Base-by-base conservation (phyloP, 176 grass and related monocot species). In the Carex parvula region DNA sequence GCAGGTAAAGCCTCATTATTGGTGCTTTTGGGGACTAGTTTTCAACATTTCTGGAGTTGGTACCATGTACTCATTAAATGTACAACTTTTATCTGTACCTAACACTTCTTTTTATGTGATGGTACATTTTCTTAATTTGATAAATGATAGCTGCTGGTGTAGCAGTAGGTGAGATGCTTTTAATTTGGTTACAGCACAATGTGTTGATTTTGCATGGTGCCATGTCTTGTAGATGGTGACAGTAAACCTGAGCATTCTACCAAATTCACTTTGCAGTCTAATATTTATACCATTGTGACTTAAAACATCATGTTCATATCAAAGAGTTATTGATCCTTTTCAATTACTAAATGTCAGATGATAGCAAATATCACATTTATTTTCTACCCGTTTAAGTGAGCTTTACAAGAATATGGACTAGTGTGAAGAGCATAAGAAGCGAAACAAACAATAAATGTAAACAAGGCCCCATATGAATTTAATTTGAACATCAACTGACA, bases 161-260 rank as follows among this genome's bases (percentile, higher is more conserved):
- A 56, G 30, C 24, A 81, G 59, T 81, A n/a, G 79, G 58, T 64
- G 59, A 81, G 79, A 81, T 81, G 79, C 79, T 81, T 60, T n/a
- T 64, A 20, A 81, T 64, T 81, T 81, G 56, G 29, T 64, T 7
- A 16, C 39, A 17, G 7, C 64, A 60, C 16, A 41, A 64, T 81
- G 39, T 26, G 39, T 37, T 53, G 29, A 26, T 81, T 60, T 59
- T 42, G 54, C 55, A 61, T 81, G 79, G 79, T 63, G 79, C 59
- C 59, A 26, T 76, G 50, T 77, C 73, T 78, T 78, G 52, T 78
- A 78, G 73, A 78, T 78, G 1, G 26, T 57, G 73, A 78, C 50
- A 78, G 73, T 33, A 52, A 57, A 57, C 73, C 73, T n/a, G 71
- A 78, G 50, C 14, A 56, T 78, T 78, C 24, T 78, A 78, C 26